Evolutionary conservation across 441 rosid species (phyloP).

Genomic region (Euphorbia celastroides): DNA sequence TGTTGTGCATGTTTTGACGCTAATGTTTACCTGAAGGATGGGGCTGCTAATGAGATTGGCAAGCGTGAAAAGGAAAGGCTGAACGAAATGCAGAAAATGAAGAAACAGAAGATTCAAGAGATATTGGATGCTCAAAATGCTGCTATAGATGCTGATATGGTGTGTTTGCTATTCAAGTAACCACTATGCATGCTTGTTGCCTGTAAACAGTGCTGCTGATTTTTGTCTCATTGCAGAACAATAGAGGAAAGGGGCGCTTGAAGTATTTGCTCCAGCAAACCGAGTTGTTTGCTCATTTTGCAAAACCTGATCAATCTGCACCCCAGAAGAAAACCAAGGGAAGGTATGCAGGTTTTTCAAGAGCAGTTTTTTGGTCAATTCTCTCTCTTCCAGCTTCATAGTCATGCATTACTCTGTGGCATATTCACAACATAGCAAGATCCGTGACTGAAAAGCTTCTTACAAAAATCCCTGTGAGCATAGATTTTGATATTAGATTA

Average conservation of each 20-base stretch:
- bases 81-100: conserved; percentile 77
- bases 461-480: not conserved
- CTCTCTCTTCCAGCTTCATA: not conserved
- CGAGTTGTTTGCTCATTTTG: conserved; percentile 96
- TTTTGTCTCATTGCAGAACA: conserved; percentile 54
- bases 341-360: conserved; percentile 64
- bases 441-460: not conserved
- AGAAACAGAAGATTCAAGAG: conserved; percentile 92
- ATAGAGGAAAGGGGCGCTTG: conserved; percentile 80
- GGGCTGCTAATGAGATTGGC: conserved; percentile 41
- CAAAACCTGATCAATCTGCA: conserved; percentile 73
- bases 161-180: conserved; percentile 17
- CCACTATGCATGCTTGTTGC: not conserved
- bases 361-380: not conserved
- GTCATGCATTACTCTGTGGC: not conserved
- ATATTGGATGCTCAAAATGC: conserved; percentile 91
- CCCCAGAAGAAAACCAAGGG: conserved; percentile 77
- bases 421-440: not conserved
- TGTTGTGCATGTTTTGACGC: not conserved
- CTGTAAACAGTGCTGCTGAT: conserved; percentile 9
- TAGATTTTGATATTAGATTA: not conserved
- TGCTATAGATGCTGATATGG: conserved; percentile 92
- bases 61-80: conserved; percentile 88
- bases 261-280: conserved; percentile 95
- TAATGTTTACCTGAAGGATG: conserved; percentile 41